Conservation (phyloP, 179 eudicot genomes). For the Patellifolia procumbens region DNA sequence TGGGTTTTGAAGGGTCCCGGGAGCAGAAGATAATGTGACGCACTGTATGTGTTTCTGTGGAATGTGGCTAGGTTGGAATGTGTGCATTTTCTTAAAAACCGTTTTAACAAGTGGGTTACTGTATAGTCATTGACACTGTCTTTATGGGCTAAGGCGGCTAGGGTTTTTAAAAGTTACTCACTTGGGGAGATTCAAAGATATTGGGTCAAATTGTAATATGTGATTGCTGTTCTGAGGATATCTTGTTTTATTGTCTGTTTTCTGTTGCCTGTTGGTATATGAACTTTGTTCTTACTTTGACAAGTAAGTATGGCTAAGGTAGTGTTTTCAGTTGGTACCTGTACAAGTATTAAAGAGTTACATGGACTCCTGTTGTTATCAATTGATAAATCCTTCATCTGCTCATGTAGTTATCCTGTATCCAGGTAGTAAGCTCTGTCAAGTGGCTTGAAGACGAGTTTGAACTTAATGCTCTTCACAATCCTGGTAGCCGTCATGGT, state of each 20-base stretch:
- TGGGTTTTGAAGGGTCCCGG: neutral
- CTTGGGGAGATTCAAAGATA: neutral
- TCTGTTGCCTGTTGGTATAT: neutral
- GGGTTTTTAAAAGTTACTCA: neutral
- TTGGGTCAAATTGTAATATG: neutral
- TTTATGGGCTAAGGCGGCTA: neutral
- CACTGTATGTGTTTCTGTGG: neutral
- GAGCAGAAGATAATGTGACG: neutral
- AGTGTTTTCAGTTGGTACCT: too few relatives aligned
- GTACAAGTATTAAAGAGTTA: neutral
- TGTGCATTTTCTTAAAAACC: neutral
- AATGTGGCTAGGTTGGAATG: neutral
- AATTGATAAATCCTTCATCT: neutral
- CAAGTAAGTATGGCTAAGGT: neutral
- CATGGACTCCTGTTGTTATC: neutral
- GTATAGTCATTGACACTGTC: neutral
- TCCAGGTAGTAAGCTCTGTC: constrained; percentile 97
- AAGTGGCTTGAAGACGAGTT: constrained; percentile 99
- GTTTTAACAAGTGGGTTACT: neutral
- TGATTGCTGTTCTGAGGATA: neutral
- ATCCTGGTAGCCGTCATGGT: constrained; percentile 93
- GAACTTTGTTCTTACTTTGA: too few relatives aligned
- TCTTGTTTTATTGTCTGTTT: neutral
- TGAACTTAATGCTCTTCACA: constrained; percentile 99
- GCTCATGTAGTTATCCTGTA: neutral